Base-by-base conservation (phyloP, 495 filamentous ascomycete species). In the Tuber umbilicatum region DNA sequence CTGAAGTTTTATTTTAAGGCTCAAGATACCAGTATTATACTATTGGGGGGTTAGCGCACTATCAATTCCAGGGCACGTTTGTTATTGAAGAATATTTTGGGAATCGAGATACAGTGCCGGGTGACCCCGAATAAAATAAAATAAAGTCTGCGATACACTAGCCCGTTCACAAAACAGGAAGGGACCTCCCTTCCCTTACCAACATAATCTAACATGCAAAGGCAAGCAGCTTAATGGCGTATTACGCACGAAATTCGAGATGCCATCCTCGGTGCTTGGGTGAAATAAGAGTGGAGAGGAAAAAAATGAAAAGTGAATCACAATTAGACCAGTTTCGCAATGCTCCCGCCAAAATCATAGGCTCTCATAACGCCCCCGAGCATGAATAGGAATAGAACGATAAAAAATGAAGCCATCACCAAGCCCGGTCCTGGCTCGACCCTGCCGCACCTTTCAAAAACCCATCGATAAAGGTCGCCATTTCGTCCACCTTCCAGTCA, bases 401-500 rank as follows among this genome's bases (percentile, higher is more conserved):
- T 12, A 60, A 31, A 31, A 60, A 31, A n/a, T 31, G n/a, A 31
- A 35, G 55, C 16, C 4, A 35, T 35, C 27, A 64, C 55, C 55
- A 64, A 35, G 55, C 4, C 55, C 55, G 27, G 19, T 64, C 55
- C 3, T 64, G 55, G 27, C 14, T 35, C 55, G 27, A 4, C 27
- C 55, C 73, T 38, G 74, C 67, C 37, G 77, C 77, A 21, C 77
- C 77, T n/a, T 74, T 79, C 38, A 79, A 70, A 69, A 79, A 79
- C 0, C 77, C 77, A 17, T 79, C 77, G 40, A 79, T 69, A 64
- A 79, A 79, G 5, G 77, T 79, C 12, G 77, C 76, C 77, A 79
- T 79, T 38, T 79, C 77, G 21, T 79, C 77, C 19, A 79, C 77
- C 27, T 73, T 72, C 77, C 77, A 79, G 45, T 79, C 77, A 9